Conservation (phyloP, 1,139 yeast genomes). For the Hyphopichia burtonii region DNA sequence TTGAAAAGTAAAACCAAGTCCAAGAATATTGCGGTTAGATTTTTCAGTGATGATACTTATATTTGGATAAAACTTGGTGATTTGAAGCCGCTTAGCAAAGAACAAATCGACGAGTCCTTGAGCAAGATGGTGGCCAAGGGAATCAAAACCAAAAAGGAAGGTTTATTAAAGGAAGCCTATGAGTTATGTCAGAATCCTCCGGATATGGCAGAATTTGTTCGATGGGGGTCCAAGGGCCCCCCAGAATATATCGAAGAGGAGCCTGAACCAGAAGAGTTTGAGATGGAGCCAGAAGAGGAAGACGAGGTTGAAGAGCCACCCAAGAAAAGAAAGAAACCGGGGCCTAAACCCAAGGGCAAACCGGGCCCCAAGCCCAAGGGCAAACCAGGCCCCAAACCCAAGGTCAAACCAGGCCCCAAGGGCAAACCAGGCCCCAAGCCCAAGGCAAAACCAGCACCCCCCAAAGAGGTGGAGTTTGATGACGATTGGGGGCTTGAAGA, state of each 20-base stretch:
- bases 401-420: constrained; percentile 10
- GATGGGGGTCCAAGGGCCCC: constrained; percentile 41
- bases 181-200: constrained; percentile 43
- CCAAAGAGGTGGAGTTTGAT: constrained; percentile 31
- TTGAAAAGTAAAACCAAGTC: constrained; percentile 46
- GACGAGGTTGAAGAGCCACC: constrained; percentile 12
- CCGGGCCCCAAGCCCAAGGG: constrained; percentile 2
- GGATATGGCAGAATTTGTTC: constrained; percentile 41
- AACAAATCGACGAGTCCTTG: constrained; percentile 24
- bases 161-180: constrained; percentile 37
- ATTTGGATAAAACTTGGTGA: constrained; percentile 57
- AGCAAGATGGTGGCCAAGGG: constrained; percentile 5
- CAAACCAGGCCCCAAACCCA: constrained; percentile 6
- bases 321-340: constrained; percentile 13
- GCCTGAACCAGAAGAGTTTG: constrained; percentile 5
- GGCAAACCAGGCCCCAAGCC: constrained; percentile 9
- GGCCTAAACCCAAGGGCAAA: constrained; percentile 5
- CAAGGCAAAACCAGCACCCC: constrained; percentile 17
- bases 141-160: constrained; percentile 31
- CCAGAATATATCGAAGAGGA: constrained; percentile 26
- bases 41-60: constrained; percentile 65
- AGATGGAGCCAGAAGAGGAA: constrained; percentile 13
- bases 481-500: constrained; percentile 49
- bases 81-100: constrained; percentile 27
- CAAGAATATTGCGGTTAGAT: constrained; percentile 48